These are phyloP conservation scores for Tolypocladium ovalisporum DNA, from an alignment of 2,329 filamentous ascomycete species.

Conservation along the genomic window DNA sequence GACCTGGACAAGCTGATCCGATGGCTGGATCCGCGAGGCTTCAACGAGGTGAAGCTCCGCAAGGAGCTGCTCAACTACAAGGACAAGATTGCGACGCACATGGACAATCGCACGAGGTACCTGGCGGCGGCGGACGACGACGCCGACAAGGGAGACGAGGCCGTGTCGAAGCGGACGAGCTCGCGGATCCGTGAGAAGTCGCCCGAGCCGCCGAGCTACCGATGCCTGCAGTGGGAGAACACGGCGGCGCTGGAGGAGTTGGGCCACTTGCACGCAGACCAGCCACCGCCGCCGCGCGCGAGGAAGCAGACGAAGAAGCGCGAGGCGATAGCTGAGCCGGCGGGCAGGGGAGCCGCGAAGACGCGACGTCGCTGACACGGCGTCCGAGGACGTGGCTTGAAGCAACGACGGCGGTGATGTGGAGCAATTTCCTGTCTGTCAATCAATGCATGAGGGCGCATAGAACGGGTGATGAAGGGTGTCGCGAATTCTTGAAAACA, in stretches of 20 bases:
- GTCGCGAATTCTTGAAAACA: neutral
- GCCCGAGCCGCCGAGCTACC: constrained; percentile 33
- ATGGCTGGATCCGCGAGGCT: constrained; percentile 81
- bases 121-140: constrained; percentile 29
- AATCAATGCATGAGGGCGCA: neutral
- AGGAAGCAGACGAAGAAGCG: constrained; percentile 43
- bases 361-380: constrained; percentile 14
- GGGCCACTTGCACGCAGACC: constrained; percentile 46
- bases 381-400: neutral
- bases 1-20: constrained; percentile 68
- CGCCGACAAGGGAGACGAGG: constrained; percentile 26
- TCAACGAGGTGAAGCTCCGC: constrained; percentile 75
- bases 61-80: constrained; percentile 76
- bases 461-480: neutral
- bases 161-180: constrained; percentile 29
- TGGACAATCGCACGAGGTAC: constrained; percentile 70
- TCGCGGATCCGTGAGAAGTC: constrained; percentile 33
- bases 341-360: constrained; percentile 17
- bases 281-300: constrained; percentile 38
- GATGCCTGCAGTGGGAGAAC: constrained; percentile 45
- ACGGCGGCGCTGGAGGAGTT: constrained; percentile 45
- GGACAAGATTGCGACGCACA: constrained; percentile 65
- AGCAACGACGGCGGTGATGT: too few species aligned
- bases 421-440: too few species aligned
- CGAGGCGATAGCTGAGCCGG: constrained; percentile 25